Evolutionary conservation across 108 stramenopile genomes (phyloP).

Genomic region (Cyclotella atomus): DNA sequence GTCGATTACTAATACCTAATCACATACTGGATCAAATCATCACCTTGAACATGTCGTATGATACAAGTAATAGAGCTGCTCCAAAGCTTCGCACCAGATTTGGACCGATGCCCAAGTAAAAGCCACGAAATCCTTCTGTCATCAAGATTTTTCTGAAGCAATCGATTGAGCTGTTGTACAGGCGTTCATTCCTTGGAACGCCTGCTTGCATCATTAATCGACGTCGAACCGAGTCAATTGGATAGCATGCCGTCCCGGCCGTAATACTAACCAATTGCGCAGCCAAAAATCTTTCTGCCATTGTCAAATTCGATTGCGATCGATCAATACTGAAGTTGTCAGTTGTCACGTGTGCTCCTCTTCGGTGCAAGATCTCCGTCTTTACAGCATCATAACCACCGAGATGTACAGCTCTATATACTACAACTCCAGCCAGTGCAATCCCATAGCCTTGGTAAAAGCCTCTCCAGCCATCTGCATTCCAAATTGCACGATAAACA

Average conservation of each 20-base stretch:
- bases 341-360: conserved; percentile 33
- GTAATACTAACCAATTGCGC: conserved; percentile 91
- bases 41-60: conserved; percentile 73
- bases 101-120: conserved; percentile 83
- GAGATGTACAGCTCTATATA: conserved; percentile 94
- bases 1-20: too few relatives aligned
- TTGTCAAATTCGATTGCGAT: conserved; percentile 39
- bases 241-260: conserved; percentile 95
- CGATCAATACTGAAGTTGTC: conserved; percentile 23
- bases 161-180: conserved; percentile 65
- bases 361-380: conserved; percentile 61
- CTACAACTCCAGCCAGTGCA: conserved; percentile 90
- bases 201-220: conserved; percentile 98
- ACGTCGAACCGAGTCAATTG: conserved; percentile 97
- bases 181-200: conserved; percentile 43
- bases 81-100: conserved; percentile 82
- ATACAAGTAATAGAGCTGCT: conserved; percentile 81
- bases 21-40: conserved; percentile 40
- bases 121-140: conserved; percentile 74
- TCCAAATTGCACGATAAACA: conserved; percentile 68
- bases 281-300: conserved; percentile 78
- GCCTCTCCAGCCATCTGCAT: conserved; percentile 87
- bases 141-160: conserved; percentile 62
- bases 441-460: conserved; percentile 98
- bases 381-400: conserved; percentile 97